Percentiles rank a stretch among this genome's conserved stretches.
phyloP scores from a whole-genome alignment of 352 stramenopile species.

The Pythium brachiatum region DNA sequence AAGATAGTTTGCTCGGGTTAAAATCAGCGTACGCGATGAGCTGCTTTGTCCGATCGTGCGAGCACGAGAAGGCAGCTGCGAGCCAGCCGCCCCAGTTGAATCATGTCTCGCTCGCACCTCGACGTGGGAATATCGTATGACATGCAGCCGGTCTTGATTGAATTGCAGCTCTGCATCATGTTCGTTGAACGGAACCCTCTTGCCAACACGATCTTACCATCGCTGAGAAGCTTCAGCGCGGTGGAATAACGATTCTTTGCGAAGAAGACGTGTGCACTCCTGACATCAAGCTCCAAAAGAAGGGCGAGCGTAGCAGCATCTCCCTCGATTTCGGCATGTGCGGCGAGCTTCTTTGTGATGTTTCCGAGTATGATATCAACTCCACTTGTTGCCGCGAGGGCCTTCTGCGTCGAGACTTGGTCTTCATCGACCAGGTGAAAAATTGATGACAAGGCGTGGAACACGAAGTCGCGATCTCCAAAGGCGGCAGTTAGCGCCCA shows the following conservation, averaged over 20 bases:
- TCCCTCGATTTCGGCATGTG: slow-evolving; percentile 6
- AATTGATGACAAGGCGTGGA: background rate
- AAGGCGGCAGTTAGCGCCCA: background rate
- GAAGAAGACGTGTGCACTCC: slow-evolving; percentile 9
- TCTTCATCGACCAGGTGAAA: slow-evolving; percentile 4
- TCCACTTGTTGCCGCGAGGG: background rate
- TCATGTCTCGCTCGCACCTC: slow-evolving; percentile 13
- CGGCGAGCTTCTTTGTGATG: slow-evolving; percentile 6
- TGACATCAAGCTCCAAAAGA: slow-evolving; percentile 3
- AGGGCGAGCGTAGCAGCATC: slow-evolving; percentile 11
- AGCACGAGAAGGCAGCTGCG: slow-evolving; percentile 3
- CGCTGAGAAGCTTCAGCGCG: background rate
- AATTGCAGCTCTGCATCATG: too few relatives aligned
- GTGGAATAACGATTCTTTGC: slow-evolving; percentile 3
- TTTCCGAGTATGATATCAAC: slow-evolving; percentile 13
- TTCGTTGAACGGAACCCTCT: background rate
- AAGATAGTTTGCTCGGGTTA: background rate
- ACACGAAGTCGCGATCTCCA: background rate
- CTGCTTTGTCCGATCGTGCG: background rate
- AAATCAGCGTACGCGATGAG: background rate
- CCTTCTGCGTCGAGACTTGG: background rate
- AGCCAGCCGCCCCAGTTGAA: slow-evolving; percentile 11
- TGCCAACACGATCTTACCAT: background rate
- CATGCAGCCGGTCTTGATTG: background rate
- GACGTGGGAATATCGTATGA: slow-evolving; percentile 7